Percentiles rank a stretch among this genome's conserved stretches.
These are phyloP conservation scores for Diaporthe vaccinii DNA, from an alignment of 2,329 filamentous ascomycete species.

Conservation along the genomic window DNA sequence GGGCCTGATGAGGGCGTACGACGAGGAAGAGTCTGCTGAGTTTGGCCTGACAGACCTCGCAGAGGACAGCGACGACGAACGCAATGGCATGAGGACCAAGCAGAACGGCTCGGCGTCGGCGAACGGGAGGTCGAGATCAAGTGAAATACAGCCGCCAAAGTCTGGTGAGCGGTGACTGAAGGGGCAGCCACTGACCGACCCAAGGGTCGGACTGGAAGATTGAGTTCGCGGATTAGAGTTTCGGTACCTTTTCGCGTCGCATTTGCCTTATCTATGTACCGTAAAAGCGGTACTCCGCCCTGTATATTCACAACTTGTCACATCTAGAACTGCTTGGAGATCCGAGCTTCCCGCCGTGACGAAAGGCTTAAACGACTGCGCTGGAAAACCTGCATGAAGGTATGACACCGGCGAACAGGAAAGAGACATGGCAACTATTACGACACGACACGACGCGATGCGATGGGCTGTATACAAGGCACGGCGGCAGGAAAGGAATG, in stretches of 20 bases:
- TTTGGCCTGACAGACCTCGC: slow-evolving; percentile 85
- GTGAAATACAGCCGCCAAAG: slow-evolving; percentile 66
- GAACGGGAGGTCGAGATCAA: slow-evolving; percentile 54
- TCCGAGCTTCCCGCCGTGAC: slow-evolving; percentile 5
- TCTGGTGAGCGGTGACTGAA: slow-evolving; percentile 51
- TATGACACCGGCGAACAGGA: background rate
- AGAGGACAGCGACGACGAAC: slow-evolving; percentile 80
- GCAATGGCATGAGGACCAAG: slow-evolving; percentile 53
- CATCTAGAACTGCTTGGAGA: slow-evolving; percentile 21
- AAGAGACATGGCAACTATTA: slow-evolving; percentile 1
- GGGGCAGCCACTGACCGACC: background rate
- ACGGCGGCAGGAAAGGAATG: background rate
- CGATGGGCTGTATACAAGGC: slow-evolving; percentile 12
- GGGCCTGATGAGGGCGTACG: slow-evolving; percentile 91
- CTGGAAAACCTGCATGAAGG: background rate
- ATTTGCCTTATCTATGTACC: slow-evolving; percentile 35
- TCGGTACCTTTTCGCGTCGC: slow-evolving; percentile 28
- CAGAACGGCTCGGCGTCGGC: slow-evolving; percentile 54
- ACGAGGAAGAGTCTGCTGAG: slow-evolving; percentile 81
- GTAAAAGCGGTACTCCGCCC: slow-evolving; percentile 36
- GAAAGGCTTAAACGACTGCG: slow-evolving; percentile 8
- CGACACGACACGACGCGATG: slow-evolving; percentile 27
- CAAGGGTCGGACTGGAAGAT: background rate
- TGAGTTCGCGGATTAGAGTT: slow-evolving; percentile 24
- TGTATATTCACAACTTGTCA: slow-evolving; percentile 38